A percentile compares a stretch with the other conserved stretches of the same genome.
Evolutionary conservation across 1,284 basidiomycete species (phyloP).

Genomic region (Moesziomyces globuligerus): DNA sequence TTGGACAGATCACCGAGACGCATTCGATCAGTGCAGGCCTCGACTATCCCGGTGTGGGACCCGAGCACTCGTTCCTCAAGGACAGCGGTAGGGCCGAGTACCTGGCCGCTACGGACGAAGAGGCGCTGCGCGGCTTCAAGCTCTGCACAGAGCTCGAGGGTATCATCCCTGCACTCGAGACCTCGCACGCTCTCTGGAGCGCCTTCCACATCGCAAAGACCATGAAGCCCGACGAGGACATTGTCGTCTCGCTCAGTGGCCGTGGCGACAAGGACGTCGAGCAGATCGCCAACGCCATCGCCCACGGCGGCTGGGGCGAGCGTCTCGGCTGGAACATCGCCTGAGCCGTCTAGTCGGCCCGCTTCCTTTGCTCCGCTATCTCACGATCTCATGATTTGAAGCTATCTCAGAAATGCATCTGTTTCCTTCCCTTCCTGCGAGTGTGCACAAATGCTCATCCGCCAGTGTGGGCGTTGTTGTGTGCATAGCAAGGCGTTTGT

Average conservation of each 20-base stretch:
- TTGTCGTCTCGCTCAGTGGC: constrained; percentile 78
- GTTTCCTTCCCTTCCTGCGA: too few species aligned
- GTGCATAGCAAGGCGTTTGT: too few species aligned
- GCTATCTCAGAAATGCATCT: too few species aligned
- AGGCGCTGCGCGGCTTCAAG: constrained; percentile 91
- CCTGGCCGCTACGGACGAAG: constrained; percentile 88
- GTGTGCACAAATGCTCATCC: too few species aligned
- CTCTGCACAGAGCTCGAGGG: constrained; percentile 91
- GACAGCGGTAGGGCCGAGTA: constrained; percentile 93
- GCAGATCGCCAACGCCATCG: constrained; percentile 77
- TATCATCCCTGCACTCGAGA: constrained; percentile 97
- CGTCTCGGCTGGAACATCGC: constrained; percentile 61
- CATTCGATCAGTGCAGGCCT: constrained; percentile 96
- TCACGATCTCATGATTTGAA: too few species aligned
- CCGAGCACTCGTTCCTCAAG: constrained; percentile 97
- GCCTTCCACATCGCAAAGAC: constrained; percentile 86
- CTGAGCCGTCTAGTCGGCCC: background rate
- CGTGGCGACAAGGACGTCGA: constrained; percentile 95
- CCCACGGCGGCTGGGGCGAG: constrained; percentile 61
- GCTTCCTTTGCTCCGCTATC: too few species aligned
- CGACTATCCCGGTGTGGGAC: constrained; percentile 79
- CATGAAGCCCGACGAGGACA: constrained; percentile 82
- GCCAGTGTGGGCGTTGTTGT: too few species aligned
- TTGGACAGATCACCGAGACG: constrained; percentile 94
- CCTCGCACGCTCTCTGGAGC: constrained; percentile 93